These are phyloP conservation scores for Suhomyces kilbournensis DNA, from an alignment of 805 yeast genomes.

Conservation along the genomic window DNA sequence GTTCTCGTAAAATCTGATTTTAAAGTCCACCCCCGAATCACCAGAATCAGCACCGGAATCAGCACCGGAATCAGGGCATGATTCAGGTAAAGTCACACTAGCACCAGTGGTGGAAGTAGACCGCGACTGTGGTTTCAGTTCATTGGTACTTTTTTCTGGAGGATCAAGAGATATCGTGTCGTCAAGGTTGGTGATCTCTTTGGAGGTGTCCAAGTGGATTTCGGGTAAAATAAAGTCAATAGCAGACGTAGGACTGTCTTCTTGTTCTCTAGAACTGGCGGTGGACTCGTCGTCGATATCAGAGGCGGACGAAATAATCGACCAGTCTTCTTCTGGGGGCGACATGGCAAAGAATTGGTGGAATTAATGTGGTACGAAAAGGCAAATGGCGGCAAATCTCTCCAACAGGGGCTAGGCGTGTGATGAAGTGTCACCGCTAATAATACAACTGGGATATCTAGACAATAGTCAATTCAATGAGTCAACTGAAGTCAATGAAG, in stretches of 20 bases:
- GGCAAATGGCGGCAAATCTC: not conserved
- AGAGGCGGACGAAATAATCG: slow-evolving; percentile 42
- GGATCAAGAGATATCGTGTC: slow-evolving; percentile 3
- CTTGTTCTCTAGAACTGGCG: slow-evolving; percentile 7
- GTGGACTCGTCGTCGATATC: slow-evolving; percentile 36
- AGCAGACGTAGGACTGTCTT: slow-evolving; percentile 1
- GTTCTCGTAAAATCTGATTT: slow-evolving; percentile 23
- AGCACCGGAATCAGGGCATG: too few relatives aligned
- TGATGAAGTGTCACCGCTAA: not conserved
- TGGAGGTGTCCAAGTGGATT: not conserved
- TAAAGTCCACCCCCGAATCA: not conserved
- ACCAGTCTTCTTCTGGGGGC: slow-evolving; percentile 42
- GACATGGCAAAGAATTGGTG: not conserved
- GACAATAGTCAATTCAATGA: not conserved
- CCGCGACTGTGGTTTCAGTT: too few relatives aligned
- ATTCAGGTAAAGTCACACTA: not conserved
- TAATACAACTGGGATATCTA: not conserved
- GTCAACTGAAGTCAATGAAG: not conserved
- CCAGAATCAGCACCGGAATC: too few relatives aligned
- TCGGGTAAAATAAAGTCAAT: slow-evolving; percentile 1
- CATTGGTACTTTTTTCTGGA: not conserved
- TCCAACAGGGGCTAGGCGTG: not conserved
- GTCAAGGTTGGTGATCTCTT: not conserved
- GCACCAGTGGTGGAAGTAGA: not conserved
- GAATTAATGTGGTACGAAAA: not conserved